Conservation (phyloP, 345 rosid species). For the Draba incana region DNA sequence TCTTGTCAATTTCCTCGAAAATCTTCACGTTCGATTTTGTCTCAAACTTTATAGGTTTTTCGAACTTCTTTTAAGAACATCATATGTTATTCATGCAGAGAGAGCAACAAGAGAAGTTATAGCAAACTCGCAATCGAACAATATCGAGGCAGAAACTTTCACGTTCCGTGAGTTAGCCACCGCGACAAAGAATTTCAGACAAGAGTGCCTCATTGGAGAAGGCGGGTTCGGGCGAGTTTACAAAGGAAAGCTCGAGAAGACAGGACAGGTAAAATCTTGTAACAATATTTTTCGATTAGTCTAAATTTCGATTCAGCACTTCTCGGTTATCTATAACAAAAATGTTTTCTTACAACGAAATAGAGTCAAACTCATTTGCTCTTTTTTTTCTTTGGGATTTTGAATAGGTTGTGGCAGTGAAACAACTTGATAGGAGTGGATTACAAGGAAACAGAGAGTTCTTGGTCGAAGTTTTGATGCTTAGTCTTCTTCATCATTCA, state of each 20-base stretch:
- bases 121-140: constrained; percentile 33
- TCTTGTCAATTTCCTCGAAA: background rate
- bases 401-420: constrained; percentile 80
- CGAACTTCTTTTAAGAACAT: background rate
- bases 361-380: background rate
- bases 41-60: background rate
- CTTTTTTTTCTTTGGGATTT: background rate
- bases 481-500: constrained; percentile 83
- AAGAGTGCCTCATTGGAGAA: constrained; percentile 78
- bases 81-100: background rate
- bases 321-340: too few relatives aligned
- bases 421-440: constrained; percentile 91
- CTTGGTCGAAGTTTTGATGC: constrained; percentile 89
- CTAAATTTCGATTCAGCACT: too few relatives aligned
- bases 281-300: background rate
- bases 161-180: constrained; percentile 82
- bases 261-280: constrained; percentile 53
- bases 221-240: constrained; percentile 95
- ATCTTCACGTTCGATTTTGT: background rate
- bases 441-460: constrained; percentile 89
- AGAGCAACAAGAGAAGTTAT: background rate
- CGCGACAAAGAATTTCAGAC: constrained; percentile 77
- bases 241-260: constrained; percentile 68
- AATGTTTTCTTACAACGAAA: too few relatives aligned
- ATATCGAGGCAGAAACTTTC: constrained; percentile 61